Evolutionary conservation across 768 basidiomycete species (phyloP), one percentile per base, ranked within the genome.

Genomic region (Pulveroboletus sp.): DNA sequence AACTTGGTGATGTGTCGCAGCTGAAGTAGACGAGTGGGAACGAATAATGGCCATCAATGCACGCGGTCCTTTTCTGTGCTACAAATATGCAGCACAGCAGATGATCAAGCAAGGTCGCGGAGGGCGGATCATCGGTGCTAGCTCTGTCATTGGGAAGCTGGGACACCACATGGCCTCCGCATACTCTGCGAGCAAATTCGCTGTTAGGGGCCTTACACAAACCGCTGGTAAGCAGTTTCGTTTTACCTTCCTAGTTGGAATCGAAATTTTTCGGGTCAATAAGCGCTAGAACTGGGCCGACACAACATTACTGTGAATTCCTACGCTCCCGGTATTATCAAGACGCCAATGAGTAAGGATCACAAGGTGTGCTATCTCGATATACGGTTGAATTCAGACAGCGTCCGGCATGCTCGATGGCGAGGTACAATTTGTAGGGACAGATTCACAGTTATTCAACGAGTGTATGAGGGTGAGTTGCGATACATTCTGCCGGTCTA

Each of bases 51-150:
- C 72, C 10, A 66, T 71, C 44, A 75, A 75, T 41, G 61, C 58
- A 0, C 56, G 65, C 1, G 68, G 69, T 2, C 36, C 59, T 5
- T 70, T 74, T 49, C 53, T 72, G 16, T 70, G 68, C 51, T 75
- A 72, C 61, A 70, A 72, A 45, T 63, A 69, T 23, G 73, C 73
- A 6, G 72, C 66, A 5, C 13, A 45, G 12, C 65, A 73, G 47
- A 69, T 75, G 70, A 61, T 75, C 45, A 53, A 58, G 33, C 74
- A 72, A 55, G 71, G 73, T 0, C 52, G 53, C 1, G 71, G 72
- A 0, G 71, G 74, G 0, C 48, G 72, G 5, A 70, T 75, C 2
- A 64, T 75, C 44, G 75, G 74, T 21, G 57, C 60, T 0, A 45
- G 51, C 10, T 53, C 49, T 8, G 14, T 25, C 6, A 0, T 53